Evolutionary conservation across 208 protist species (phyloP), one percentile per base, ranked within the genome.

Genomic region (Polymyxa betae): DNA sequence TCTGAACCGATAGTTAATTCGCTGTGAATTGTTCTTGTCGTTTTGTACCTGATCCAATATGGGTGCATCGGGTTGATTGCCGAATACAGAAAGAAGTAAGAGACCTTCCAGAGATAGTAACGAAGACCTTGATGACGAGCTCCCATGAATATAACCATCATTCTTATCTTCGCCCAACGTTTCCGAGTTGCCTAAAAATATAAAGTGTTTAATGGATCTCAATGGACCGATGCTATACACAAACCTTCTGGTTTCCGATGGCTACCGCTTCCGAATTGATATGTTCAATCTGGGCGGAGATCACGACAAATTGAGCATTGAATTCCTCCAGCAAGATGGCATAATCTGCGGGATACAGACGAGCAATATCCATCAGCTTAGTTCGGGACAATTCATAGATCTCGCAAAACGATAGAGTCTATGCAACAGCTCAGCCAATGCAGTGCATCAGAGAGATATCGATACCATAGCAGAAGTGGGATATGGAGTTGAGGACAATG

Each of bases 321-420:
- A 82, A 5, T 20, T 35, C 72, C 16, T n/a, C n/a, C 16, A 40
- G 72, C 35, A 82, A 12, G 12, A 20, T 43, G 72, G n/a, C 40
- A 20, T 5, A 38, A n/a, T 82, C 72, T 35, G 5, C 35, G 5
- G 72, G 35, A 43, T 82, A 82, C 5, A 82, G 72, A n/a, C 72
- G 72, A 5, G 5, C 72, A 5, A 82, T 20, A 5, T 35, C 10
- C n/a, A 45, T 5, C 72, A 5, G 35, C 40, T 40, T 82, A n/a
- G 5, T n/a, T 5, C 40, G 5, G 35, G 16, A 40, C 72, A 82
- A 43, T 20, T 5, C 5, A n/a, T 82, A 82, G 35, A 82, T 45
- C n/a, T 82, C 72, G 72, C 72, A 82, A 5, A n/a, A n/a, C 16
- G 35, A 45, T n/a, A 82, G 72, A 35, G 72, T n/a, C 72, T 82